Conservation (phyloP, 768 basidiomycete genomes). For the Mycena chlorophos region DNA sequence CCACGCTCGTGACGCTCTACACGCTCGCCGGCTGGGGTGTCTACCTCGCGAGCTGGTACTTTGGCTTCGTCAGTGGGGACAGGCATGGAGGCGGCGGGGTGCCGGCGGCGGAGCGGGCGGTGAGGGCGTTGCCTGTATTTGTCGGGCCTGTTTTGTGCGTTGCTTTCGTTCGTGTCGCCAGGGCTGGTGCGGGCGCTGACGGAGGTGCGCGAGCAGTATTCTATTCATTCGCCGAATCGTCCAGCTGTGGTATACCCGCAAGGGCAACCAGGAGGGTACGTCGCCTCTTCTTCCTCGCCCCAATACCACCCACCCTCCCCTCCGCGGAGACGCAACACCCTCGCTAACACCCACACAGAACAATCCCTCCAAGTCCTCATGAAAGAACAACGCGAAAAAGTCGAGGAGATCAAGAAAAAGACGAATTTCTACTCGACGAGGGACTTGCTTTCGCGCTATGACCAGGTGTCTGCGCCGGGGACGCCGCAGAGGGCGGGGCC, state of each 20-base stretch:
- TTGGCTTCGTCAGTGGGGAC: conserved; percentile 48
- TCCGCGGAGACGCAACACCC: no score
- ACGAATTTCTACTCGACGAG: conserved; percentile 94
- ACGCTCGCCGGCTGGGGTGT: conserved; percentile 71
- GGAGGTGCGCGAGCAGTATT: conserved; percentile 47
- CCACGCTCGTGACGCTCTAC: conserved; percentile 75
- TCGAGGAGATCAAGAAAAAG: conserved; percentile 97
- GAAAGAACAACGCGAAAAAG: conserved; percentile 77
- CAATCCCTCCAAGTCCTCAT: conserved; percentile 71
- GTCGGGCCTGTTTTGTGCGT: conserved; percentile 80
- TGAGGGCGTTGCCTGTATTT: conserved; percentile 59
- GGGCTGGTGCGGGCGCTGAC: background rate
- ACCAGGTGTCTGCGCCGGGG: conserved; percentile 34
- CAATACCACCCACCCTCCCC: no score
- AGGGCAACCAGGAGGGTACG: conserved; percentile 78
- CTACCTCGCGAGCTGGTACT: conserved; percentile 77
- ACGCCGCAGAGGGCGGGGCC: conserved; percentile 16
- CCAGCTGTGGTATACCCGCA: conserved; percentile 80
- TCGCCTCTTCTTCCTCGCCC: conserved; percentile 1
- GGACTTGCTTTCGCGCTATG: conserved; percentile 87
- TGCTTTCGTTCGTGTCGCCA: background rate
- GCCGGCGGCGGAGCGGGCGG: conserved; percentile 40
- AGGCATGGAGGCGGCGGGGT: conserved; percentile 30
- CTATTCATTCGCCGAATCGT: conserved; percentile 78
- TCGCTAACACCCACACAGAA: conserved; percentile 48